A percentile compares a stretch with the other conserved stretches of the same genome.
These are phyloP conservation scores for Fusarium robinianum DNA, from an alignment of 2,329 filamentous ascomycete species.

Conservation along the genomic window DNA sequence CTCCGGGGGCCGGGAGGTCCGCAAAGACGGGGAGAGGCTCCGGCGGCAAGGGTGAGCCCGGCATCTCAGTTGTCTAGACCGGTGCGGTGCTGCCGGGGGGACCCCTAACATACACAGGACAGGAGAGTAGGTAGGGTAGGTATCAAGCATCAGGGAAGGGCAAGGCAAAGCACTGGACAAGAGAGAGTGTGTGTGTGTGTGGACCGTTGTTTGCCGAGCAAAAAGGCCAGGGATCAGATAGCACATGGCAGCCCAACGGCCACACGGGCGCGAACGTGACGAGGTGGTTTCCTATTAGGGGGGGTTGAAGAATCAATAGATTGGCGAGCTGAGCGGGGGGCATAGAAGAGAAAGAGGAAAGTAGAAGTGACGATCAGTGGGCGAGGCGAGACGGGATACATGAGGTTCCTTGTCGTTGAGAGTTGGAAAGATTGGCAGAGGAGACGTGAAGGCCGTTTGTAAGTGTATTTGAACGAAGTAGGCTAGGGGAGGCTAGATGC, in stretches of 20 bases:
- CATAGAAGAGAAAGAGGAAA: constrained; percentile 5
- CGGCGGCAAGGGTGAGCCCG: no score
- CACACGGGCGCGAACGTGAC: neutral
- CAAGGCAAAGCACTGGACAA: no score
- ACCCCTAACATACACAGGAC: no score
- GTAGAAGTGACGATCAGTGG: constrained; percentile 11
- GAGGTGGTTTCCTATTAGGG: constrained; percentile 8
- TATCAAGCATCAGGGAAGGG: no score
- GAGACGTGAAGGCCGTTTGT: neutral
- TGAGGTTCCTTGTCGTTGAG: neutral
- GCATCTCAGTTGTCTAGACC: no score
- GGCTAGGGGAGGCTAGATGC: constrained; percentile 21
- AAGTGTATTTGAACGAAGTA: constrained; percentile 7
- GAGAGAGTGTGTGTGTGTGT: no score
- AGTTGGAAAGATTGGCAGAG: neutral
- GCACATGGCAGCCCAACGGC: neutral
- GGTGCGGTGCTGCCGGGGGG: no score
- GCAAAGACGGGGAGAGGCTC: no score
- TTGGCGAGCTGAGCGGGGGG: constrained; percentile 25
- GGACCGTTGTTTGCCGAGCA: constrained; percentile 1
- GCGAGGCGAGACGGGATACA: constrained; percentile 12
- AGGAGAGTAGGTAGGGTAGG: no score
- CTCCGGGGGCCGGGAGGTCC: no score
- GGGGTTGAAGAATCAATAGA: constrained; percentile 13
- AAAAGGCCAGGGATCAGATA: neutral